Base-by-base conservation (phyloP, 2,329 filamentous ascomycete species). In the Diaporthe vaccinii region DNA sequence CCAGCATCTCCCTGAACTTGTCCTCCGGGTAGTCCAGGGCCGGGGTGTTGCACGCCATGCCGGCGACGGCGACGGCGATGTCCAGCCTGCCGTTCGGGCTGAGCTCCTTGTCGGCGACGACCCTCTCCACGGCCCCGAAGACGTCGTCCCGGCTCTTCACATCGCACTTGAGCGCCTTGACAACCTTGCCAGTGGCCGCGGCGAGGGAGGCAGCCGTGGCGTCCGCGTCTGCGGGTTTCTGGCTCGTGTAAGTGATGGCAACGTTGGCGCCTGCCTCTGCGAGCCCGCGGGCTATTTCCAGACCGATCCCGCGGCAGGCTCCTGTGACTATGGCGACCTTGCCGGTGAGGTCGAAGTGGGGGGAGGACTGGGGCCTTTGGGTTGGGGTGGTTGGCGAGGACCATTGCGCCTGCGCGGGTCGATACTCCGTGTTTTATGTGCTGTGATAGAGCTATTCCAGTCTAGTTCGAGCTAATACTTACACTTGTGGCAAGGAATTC, bases 41-140 rank as follows among this genome's bases (percentile, higher is more conserved):
- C 0, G 84, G 79, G 36, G 83, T 80, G 68, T 85, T 79, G 7
- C 81, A 81, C 8, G 82, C 80, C 46, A 86, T 83, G 2, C 85
- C 85, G 5, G 85, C 84, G 67, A 86, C 86, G 28, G 85, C 85
- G 1, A 87, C 84, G 28, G 85, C 79, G 44, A 87, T 80, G 75
- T 86, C 84, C 5, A 86, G 78, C 39, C 84, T 83, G 6, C 82
- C 81, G 20, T 36, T 9, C 17, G 65, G 65, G 65, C 65, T 68
- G 31, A 68, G 65, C 53, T 82, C 83, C 22, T 85, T 79, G 25
- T 86, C 85, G 55, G 81, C 78, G 14, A 83, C 82, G 0, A 83
- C 83, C 4, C 79, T 75, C 2, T 84, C 74, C 70, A 84, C 80
- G 61, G 81, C 79, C 3, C 79, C 78, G 72, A 83, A 80, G 2